phyloP scores from a whole-genome alignment of 805 yeast genomes.

The Grigorovia humatica region DNA sequence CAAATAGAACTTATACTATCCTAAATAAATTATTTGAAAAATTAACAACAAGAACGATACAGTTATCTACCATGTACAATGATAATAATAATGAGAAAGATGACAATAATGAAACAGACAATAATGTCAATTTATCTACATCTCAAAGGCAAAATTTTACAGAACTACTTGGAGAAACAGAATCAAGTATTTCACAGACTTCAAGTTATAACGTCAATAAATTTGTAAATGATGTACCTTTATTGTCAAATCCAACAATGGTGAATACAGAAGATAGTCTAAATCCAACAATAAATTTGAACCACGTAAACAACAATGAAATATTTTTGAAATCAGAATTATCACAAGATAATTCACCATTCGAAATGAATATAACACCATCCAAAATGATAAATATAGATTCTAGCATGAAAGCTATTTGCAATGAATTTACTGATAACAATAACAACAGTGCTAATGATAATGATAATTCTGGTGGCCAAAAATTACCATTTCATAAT shows the following conservation, averaged over 20 bases:
- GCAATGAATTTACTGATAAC: background rate
- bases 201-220: slow-evolving; percentile 1
- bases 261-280: background rate
- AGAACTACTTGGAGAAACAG: background rate
- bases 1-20: slow-evolving; percentile 68
- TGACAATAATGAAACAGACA: background rate
- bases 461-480: background rate
- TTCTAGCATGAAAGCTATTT: background rate
- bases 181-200: background rate
- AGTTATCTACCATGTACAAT: slow-evolving; percentile 22
- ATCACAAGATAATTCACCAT: background rate
- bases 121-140: background rate
- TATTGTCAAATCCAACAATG: background rate
- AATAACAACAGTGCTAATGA: background rate
- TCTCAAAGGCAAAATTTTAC: background rate
- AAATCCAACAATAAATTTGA: background rate
- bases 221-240: slow-evolving; percentile 1
- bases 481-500: background rate
- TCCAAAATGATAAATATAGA: background rate
- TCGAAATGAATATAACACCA: background rate
- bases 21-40: slow-evolving; percentile 73
- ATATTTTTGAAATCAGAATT: slow-evolving; percentile 1
- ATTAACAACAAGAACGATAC: slow-evolving; percentile 61
- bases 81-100: slow-evolving; percentile 1
- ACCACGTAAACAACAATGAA: background rate